Percentiles rank a stretch among this genome's conserved stretches.
phyloP scores from a whole-genome alignment of 169 alveolate genomes.

The Theileria luwenshuni region DNA sequence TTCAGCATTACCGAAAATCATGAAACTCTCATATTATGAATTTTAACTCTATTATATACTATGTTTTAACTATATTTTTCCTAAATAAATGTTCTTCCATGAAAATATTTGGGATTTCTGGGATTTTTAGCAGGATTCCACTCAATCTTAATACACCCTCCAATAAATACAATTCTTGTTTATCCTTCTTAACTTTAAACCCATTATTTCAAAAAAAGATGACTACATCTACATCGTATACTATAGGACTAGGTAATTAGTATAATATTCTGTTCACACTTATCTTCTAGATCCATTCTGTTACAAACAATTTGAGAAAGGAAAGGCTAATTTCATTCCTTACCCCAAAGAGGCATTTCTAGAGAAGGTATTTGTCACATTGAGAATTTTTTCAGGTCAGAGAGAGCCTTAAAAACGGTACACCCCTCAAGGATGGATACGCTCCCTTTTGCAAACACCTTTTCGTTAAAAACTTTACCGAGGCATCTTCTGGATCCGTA shows the following conservation, averaged over 20 bases:
- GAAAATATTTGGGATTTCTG: background rate
- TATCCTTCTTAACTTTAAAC: too few relatives aligned
- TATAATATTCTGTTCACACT: background rate
- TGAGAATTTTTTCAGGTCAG: constrained; percentile 38
- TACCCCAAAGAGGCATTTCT: constrained; percentile 68
- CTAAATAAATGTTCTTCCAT: constrained; percentile 3
- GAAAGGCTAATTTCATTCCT: constrained; percentile 70
- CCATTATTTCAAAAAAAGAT: too few relatives aligned
- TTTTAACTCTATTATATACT: background rate
- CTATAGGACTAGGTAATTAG: constrained; percentile 11
- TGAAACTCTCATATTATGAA: constrained; percentile 9
- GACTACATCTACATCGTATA: too few relatives aligned
- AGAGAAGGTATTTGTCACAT: constrained; percentile 39
- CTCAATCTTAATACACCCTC: too few relatives aligned
- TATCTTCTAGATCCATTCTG: constrained; percentile 69
- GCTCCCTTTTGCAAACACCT: constrained; percentile 98
- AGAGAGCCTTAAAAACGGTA: constrained; percentile 38
- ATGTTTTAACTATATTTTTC: background rate
- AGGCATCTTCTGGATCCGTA: constrained; percentile 83
- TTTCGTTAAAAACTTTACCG: constrained; percentile 92
- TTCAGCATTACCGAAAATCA: too few relatives aligned
- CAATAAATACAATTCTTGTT: too few relatives aligned
- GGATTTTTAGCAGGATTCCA: constrained; percentile 6
- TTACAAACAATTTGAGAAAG: constrained; percentile 73
- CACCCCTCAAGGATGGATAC: constrained; percentile 85